Evolutionary conservation across 139 green algal genomes (phyloP).

Genomic region (Microglena sp.): DNA sequence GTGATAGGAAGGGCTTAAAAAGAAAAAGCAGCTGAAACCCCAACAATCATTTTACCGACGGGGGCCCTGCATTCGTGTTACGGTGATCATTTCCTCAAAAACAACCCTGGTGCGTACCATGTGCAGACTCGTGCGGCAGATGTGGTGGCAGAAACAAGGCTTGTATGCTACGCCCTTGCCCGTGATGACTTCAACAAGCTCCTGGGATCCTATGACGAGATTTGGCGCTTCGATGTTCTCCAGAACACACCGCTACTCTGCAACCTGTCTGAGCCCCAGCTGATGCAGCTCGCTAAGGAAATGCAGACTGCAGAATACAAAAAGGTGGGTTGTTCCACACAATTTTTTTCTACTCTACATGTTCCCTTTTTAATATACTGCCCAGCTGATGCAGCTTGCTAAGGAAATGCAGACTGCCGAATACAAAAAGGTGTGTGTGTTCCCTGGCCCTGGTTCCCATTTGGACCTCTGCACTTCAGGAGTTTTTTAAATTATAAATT

Average conservation of each 20-base stretch:
- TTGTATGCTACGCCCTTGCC: constrained; percentile 60
- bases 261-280: constrained; percentile 60
- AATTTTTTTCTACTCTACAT: too few species aligned
- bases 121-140: constrained; percentile 25
- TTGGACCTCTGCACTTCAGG: neutral
- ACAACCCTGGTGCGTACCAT: too few species aligned
- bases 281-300: constrained; percentile 59
- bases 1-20: too few species aligned
- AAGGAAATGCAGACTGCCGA: constrained; percentile 32
- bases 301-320: constrained; percentile 29
- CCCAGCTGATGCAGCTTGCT: constrained; percentile 71
- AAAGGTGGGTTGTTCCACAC: neutral
- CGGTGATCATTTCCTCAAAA: too few species aligned
- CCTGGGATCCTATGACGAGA: constrained; percentile 68
- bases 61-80: too few species aligned
- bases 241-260: constrained; percentile 71
- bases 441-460: too few species aligned
- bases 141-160: constrained; percentile 18
- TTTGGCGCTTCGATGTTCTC: constrained; percentile 77
- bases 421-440: neutral
- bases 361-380: too few species aligned
- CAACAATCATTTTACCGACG: too few species aligned
- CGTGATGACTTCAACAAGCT: constrained; percentile 65
- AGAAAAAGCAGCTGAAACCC: too few species aligned
- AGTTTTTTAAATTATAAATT: neutral